phyloP scores from a whole-genome alignment of 192 early-diverging fungal genomes.

The Entomortierella lignicola region DNA sequence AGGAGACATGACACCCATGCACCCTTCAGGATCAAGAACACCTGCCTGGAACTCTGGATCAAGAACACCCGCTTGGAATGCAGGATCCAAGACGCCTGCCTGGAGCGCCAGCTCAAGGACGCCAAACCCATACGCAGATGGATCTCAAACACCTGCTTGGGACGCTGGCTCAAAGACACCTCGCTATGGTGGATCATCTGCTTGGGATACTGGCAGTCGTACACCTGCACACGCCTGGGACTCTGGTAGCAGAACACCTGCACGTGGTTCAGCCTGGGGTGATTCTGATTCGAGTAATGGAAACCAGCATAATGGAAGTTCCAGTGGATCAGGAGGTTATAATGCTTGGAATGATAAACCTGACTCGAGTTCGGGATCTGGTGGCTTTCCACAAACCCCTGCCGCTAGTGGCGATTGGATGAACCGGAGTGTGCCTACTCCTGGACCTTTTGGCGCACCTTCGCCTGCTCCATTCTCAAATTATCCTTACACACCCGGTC shows the following conservation, averaged over 20 bases:
- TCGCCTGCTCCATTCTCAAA: slow-evolving; percentile 60
- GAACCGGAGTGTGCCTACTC: slow-evolving; percentile 42
- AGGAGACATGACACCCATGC: slow-evolving; percentile 49
- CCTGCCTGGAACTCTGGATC: slow-evolving; percentile 77
- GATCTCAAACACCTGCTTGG: slow-evolving; percentile 65
- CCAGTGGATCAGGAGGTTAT: slow-evolving; percentile 13
- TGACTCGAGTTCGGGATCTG: slow-evolving; percentile 48
- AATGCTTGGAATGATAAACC: slow-evolving; percentile 49
- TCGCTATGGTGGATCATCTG: slow-evolving; percentile 57
- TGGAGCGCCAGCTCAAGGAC: slow-evolving; percentile 57
- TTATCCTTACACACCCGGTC: slow-evolving; percentile 63
- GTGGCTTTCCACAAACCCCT: slow-evolving; percentile 54
- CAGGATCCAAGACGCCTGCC: slow-evolving; percentile 66
- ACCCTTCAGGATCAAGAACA: slow-evolving; percentile 60
- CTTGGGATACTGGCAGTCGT: slow-evolving; percentile 54
- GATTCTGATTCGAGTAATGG: slow-evolving; percentile 34
- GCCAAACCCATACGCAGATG: slow-evolving; percentile 61
- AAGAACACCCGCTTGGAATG: slow-evolving; percentile 66
- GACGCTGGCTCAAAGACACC: slow-evolving; percentile 65
- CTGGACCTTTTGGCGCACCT: slow-evolving; percentile 55
- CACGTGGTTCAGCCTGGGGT: slow-evolving; percentile 51
- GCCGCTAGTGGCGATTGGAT: slow-evolving; percentile 51
- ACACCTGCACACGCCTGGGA: slow-evolving; percentile 72
- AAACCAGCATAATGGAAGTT: slow-evolving; percentile 19
- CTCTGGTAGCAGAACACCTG: slow-evolving; percentile 60